Base-by-base conservation (phyloP, 2,329 filamentous ascomycete species). In the Calonectria pseudoturangicola region DNA sequence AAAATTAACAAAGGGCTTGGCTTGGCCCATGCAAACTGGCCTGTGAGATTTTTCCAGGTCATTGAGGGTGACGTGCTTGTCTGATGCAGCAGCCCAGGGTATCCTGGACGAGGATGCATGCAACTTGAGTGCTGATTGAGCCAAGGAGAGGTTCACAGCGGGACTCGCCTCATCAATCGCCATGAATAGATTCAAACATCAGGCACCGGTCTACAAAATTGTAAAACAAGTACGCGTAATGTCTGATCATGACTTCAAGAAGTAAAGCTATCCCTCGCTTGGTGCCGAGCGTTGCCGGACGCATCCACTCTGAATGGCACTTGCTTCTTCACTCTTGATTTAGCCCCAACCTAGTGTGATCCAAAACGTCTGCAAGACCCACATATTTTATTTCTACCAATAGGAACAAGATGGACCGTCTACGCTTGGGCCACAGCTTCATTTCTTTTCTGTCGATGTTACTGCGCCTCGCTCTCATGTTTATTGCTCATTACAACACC, bases 401-500 rank as follows among this genome's bases (percentile, higher is more conserved):
- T 58, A 58, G 51, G 51, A 39, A 58, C n/a, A 2, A 58, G 33
- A 18, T 25, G 18, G 51, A 36, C 51, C 51, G 51, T 16, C 10
- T n/a, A n/a, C 30, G 51, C 51, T 39, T 30, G 30, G 51, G 30
- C 30, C 21, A 21, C n/a, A n/a, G 12, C 18, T 25, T 33, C 33
- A 41, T 33, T 5, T 25, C 27, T 30, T 16, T 13, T 33, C 30
- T 33, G 30, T 33, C 30, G 9, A 5, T 33, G 9, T 9, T 33
- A 33, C 30, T 9, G 9, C 30, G 30, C 30, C 30, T 33, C 30
- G 5, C 9, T 33, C 30, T 33, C 30, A 33, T 5, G 9, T 33
- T 33, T 33, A 33, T 33, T 5, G 30, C 30, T 33, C 30, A 33
- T 33, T 33, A 9, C 30, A 36, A 36, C 1, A 12, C 33, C 10